Evolutionary conservation across 176 grass and related monocot species (phyloP).

Genomic region (Triticum aestivum): IWGSC_CS_RefSeq_v2.1 NC_057809.1:583139109-583139608

Average conservation of each 20-base stretch:
- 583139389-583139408: neutral
- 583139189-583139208: neutral
- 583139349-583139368: no score
- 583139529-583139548: neutral
- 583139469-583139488: neutral
- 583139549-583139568: neutral
- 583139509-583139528: neutral
- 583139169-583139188: neutral
- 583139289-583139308: neutral
- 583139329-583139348: no score
- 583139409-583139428: neutral
- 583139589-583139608: neutral
- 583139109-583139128: no score
- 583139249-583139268: neutral
- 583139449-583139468: neutral
- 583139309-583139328: no score
- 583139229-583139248: neutral
- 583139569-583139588: neutral
- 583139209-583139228: neutral
- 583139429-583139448: neutral
- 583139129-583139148: neutral
- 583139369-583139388: no score
- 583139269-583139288: neutral
- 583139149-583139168: neutral
- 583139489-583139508: neutral